Base-by-base conservation (phyloP, 441 rosid genomes). In the Monsonia emarginata region DNA sequence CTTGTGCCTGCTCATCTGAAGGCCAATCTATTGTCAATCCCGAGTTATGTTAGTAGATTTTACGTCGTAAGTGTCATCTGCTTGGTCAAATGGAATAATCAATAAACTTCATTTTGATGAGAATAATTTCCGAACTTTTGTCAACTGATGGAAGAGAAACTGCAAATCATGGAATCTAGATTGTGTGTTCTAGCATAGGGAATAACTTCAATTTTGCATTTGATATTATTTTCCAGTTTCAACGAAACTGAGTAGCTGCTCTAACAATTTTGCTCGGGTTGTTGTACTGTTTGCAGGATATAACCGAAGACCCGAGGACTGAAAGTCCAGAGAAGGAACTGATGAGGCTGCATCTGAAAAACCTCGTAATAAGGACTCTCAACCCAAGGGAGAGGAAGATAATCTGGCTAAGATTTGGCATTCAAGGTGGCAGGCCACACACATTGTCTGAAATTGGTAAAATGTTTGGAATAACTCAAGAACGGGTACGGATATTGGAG, bases 401-500 rank as follows among this genome's bases (percentile, higher is more conserved):
- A 73, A 86, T 93, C 63, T 80, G 65, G 81, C 81, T 90, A 60
- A 81, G 97, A 58, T 93, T 68, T 66, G 97, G 97, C 61, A 82
- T 93, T 14, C 90, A 80, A 59, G 96, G 78, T 0, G 88, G 88
- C 0, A 82, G 79, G 32, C 84, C 70, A 69, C 80, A 78, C 68
- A 85, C 96, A 0, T 76, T 90, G 42, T 80, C 88, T 1, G 96
- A 85, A 72, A 80, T 90, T 0, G 97, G 97, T 16, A 72, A 74
- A 32, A 69, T 81, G 24, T 79, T 79, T 60, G 93, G 95, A 27
- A 71, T 93, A 69, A 78, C 91, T 0, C 86, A 82, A 81, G 96
- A 93, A 75, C 77, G 95, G 69, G 91, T 87, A 34, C 71, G 98
- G 58, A 91, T 88, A 63, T 72, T 93, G 71, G 96, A 90, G 81